Evolutionary conservation across 768 basidiomycete species (phyloP).

Genomic region (Collybia mongolica): DNA sequence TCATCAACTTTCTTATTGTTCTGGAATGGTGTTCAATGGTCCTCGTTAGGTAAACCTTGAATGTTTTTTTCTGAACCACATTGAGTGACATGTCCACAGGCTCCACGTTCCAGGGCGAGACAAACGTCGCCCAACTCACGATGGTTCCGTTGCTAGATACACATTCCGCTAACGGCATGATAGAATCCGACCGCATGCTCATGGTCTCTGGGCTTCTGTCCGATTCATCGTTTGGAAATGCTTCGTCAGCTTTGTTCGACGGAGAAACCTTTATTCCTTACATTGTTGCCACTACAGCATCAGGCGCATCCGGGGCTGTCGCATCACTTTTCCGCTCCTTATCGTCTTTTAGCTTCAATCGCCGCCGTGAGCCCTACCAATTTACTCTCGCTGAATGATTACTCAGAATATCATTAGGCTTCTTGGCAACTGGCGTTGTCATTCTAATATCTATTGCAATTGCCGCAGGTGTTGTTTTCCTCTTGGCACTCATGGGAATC

Average conservation of each 20-base stretch:
- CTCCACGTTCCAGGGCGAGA: constrained; percentile 50
- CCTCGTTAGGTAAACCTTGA: constrained; percentile 45
- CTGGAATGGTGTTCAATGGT: constrained; percentile 86
- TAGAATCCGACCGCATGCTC: constrained; percentile 85
- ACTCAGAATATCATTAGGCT: constrained; percentile 46
- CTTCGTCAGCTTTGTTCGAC: constrained; percentile 86
- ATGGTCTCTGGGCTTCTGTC: constrained; percentile 81
- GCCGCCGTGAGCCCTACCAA: constrained; percentile 52
- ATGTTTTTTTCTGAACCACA: neutral
- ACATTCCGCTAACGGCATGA: constrained; percentile 66
- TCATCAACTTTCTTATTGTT: constrained; percentile 70
- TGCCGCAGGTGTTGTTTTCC: constrained; percentile 89
- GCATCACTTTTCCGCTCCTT: constrained; percentile 84
- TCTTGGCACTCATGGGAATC: constrained; percentile 81
- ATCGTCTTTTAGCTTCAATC: constrained; percentile 70
- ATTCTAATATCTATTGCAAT: constrained; percentile 98
- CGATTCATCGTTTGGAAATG: constrained; percentile 71
- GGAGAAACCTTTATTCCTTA: constrained; percentile 83
- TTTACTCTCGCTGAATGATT: constrained; percentile 5
- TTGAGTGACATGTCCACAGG: constrained; percentile 31
- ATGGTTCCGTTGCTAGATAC: constrained; percentile 88
- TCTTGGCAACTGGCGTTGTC: constrained; percentile 89
- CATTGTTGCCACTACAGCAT: constrained; percentile 61
- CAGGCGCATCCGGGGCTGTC: constrained; percentile 69
- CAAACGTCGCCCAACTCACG: constrained; percentile 75